These are phyloP conservation scores for Plantago coronopus DNA, from an alignment of 305 asterid genomes.

Conservation along the genomic window DNA sequence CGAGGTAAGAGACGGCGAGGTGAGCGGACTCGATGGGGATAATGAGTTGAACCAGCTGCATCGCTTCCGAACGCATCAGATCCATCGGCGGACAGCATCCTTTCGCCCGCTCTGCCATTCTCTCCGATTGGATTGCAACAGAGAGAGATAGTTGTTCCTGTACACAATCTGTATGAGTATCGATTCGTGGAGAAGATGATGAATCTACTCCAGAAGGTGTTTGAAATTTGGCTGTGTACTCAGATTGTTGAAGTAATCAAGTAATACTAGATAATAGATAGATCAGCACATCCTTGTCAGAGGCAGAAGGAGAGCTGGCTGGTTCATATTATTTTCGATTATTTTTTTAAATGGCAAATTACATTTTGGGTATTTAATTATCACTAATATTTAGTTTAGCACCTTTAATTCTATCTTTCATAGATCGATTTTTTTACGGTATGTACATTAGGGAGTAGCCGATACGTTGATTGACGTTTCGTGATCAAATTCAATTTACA, in stretches of 20 bases:
- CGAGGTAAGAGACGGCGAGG: conserved; percentile 74
- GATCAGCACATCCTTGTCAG: conserved; percentile 36
- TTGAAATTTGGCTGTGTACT: background rate
- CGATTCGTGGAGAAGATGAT: background rate
- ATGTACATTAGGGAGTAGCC: too few relatives aligned
- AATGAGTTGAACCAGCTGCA: conserved; percentile 96
- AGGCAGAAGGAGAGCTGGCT: conserved; percentile 23
- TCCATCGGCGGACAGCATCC: conserved; percentile 98
- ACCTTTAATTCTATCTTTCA: too few relatives aligned
- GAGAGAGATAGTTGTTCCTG: background rate
- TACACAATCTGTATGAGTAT: background rate
- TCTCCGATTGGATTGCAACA: conserved; percentile 12
- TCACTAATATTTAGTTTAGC: background rate
- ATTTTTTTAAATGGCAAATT: background rate
- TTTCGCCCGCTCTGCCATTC: conserved; percentile 68
- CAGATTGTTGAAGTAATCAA: background rate
- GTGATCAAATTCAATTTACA: too few relatives aligned
- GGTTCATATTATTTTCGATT: conserved; percentile 29
- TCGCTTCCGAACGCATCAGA: conserved; percentile 98
- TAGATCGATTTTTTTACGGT: too few relatives aligned
- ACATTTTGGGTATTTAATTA: background rate
- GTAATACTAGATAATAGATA: background rate
- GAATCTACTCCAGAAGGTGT: background rate
- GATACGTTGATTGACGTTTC: too few relatives aligned
- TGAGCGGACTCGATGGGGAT: conserved; percentile 96